Conservation (phyloP, 257 asterid genomes). For the Ilex aquifolium region DNA sequence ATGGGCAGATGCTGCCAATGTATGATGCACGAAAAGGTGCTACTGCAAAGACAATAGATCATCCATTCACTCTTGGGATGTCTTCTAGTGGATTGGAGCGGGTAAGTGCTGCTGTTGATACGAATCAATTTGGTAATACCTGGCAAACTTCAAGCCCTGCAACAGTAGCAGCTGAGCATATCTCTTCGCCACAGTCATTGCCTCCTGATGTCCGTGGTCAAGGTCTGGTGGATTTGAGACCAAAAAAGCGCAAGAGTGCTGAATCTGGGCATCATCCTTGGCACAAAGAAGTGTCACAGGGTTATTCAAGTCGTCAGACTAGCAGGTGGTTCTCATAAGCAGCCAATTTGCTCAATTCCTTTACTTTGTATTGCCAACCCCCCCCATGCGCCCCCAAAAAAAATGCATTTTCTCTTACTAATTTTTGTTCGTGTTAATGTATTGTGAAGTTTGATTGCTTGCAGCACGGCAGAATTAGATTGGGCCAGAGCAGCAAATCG, state of each 20-base stretch:
- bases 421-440: slow-evolving; percentile 15
- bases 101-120: slow-evolving; percentile 26
- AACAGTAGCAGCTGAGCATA: slow-evolving; percentile 21
- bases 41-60: slow-evolving; percentile 32
- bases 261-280: slow-evolving; percentile 46
- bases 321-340: slow-evolving; percentile 40
- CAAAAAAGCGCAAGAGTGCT: slow-evolving; percentile 55
- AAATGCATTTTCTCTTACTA: no score
- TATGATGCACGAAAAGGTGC: slow-evolving; percentile 35
- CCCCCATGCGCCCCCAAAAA: neutral
- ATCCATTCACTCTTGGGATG: slow-evolving; percentile 32
- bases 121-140: slow-evolving; percentile 24
- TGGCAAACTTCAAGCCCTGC: slow-evolving; percentile 28
- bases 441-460: slow-evolving; percentile 17
- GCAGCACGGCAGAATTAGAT: slow-evolving; percentile 59
- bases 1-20: slow-evolving; percentile 40
- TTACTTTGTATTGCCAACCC: slow-evolving; percentile 1
- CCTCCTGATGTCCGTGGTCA: slow-evolving; percentile 26
- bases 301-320: slow-evolving; percentile 26
- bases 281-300: slow-evolving; percentile 54
- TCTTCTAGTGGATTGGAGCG: slow-evolving; percentile 39
- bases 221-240: slow-evolving; percentile 26
- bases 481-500: slow-evolving; percentile 66
- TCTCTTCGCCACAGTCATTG: slow-evolving; percentile 30
- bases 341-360: neutral